Evolutionary conservation across 805 yeast genomes (phyloP), one percentile per base, ranked within the genome.

Genomic region (Schwanniomyces yamadae): DNA sequence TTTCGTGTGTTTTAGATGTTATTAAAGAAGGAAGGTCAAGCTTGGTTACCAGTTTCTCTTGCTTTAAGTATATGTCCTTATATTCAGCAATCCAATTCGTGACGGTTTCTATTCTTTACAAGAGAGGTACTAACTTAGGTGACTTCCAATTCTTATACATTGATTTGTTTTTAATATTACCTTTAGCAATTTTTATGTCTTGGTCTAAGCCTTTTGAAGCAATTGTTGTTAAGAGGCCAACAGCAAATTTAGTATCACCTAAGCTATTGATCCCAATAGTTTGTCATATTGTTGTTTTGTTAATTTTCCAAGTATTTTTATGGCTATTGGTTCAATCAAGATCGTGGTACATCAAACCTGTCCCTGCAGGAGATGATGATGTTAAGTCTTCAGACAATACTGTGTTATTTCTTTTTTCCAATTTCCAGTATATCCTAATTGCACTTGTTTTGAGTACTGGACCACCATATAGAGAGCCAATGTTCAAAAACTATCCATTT

Each of bases 1-100:
- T 93, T 28, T 79, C 95, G 3, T 93, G 99, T 66, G 96, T 91
- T 16, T 65, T 88, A 46, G 88, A 87, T 55, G 93, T 93, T 3
- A 87, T 93, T 40, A 82, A 78, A 50, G 98, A 93, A 58, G 99
- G 99, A 4, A 73, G 99, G 43, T 95, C 96, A 1, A 83, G 97
- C 14, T 68, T 93, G 54, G 96, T 90, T 13, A 93, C 99, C 1
- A 84, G 95, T 44, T 93, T 93, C 62, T 82, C 96, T 23, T 93
- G 99, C 60, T 93, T 93, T 78, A 95, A 89, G 73, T 93, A 86
- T 67, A 93, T 93, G 99, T 88, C 97, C 34, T 63, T 95, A 40
- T 93, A 93, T 63, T 87, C 96, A 1, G 98, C 98, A 1, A 93
- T 93, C 51, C 99, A 93, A 60, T 93, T 93, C 54, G 73, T 88